phyloP scores from a whole-genome alignment of 2,329 filamentous ascomycete species.

The Arthrobotrys sinensis region DNA sequence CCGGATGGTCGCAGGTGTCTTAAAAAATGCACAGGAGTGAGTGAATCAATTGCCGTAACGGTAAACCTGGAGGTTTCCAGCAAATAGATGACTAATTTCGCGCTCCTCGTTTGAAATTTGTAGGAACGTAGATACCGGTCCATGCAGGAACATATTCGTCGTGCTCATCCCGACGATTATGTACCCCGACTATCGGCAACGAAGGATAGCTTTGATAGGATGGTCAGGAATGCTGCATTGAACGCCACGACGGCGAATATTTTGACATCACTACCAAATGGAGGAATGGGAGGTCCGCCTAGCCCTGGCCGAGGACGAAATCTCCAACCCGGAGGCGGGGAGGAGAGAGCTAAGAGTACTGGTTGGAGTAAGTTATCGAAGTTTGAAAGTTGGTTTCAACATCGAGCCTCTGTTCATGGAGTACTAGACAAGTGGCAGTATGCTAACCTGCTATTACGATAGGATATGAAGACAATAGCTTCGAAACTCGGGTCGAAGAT shows the following conservation, averaged over 20 bases:
- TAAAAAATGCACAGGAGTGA: constrained; percentile 97
- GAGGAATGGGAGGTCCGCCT: constrained; percentile 39
- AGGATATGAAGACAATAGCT: constrained; percentile 56
- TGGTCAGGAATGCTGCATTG: constrained; percentile 74
- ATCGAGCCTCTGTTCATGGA: not conserved
- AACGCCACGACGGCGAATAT: constrained; percentile 14
- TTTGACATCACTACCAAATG: constrained; percentile 36
- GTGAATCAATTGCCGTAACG: constrained; percentile 69
- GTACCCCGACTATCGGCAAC: constrained; percentile 98
- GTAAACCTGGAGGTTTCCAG: constrained; percentile 32
- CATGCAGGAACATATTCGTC: constrained; percentile 99
- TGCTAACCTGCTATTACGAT: not conserved
- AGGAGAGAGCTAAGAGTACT: constrained; percentile 56
- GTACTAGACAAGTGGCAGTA: not conserved
- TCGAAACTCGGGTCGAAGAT: constrained; percentile 53
- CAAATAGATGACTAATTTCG: constrained; percentile 27
- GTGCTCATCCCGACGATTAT: constrained; percentile 96
- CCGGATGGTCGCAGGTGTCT: constrained; percentile 97
- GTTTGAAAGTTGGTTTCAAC: not conserved
- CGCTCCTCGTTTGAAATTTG: constrained; percentile 26
- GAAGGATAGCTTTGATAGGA: constrained; percentile 91
- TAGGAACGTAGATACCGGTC: constrained; percentile 78
- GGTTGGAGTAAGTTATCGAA: constrained; percentile 54
- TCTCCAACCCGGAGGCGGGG: constrained; percentile 50
- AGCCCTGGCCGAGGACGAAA: constrained; percentile 52